Percentiles rank a stretch among this genome's conserved stretches.
These are phyloP conservation scores for Vanrija pseudolonga DNA, from an alignment of 1,284 basidiomycete genomes.

Conservation along the genomic window DNA sequence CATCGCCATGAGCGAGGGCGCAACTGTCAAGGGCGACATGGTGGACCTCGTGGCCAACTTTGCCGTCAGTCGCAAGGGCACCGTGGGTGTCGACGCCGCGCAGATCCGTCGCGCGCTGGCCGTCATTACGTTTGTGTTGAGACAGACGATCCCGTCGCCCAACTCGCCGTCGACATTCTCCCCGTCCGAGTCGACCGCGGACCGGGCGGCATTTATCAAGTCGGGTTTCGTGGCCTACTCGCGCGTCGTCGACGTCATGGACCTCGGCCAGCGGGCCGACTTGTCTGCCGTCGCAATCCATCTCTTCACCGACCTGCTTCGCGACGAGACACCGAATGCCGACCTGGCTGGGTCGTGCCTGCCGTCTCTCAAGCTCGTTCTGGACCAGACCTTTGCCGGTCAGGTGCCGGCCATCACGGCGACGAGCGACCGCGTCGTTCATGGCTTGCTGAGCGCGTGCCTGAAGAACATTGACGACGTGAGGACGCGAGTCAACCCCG, in stretches of 20 bases:
- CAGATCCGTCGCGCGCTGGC: slow-evolving; percentile 43
- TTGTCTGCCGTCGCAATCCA: slow-evolving; percentile 74
- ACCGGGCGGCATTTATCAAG: slow-evolving; percentile 64
- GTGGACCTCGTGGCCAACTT: slow-evolving; percentile 68
- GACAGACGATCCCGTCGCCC: slow-evolving; percentile 62
- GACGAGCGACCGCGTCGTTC: slow-evolving; percentile 58
- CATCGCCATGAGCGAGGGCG: slow-evolving; percentile 80
- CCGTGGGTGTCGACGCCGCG: slow-evolving; percentile 26
- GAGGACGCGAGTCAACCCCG: slow-evolving; percentile 74
- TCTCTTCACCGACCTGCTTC: slow-evolving; percentile 75
- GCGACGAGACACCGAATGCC: slow-evolving; percentile 72
- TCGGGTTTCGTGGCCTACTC: slow-evolving; percentile 65
- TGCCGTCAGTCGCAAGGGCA: slow-evolving; percentile 53
- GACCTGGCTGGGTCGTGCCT: slow-evolving; percentile 76
- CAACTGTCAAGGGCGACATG: slow-evolving; percentile 68
- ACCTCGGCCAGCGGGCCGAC: slow-evolving; percentile 56
- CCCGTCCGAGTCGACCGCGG: slow-evolving; percentile 53
- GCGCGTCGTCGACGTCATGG: slow-evolving; percentile 61
- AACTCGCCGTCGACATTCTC: slow-evolving; percentile 53
- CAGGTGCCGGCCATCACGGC: slow-evolving; percentile 34
- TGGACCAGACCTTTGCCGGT: slow-evolving; percentile 54
- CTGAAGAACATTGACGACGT: slow-evolving; percentile 85
- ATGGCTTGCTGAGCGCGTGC: slow-evolving; percentile 81
- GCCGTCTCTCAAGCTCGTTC: slow-evolving; percentile 68
- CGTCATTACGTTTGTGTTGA: slow-evolving; percentile 66